Evolutionary conservation across 305 asterid genomes (phyloP).

Genomic region (Plantago rigida): DNA sequence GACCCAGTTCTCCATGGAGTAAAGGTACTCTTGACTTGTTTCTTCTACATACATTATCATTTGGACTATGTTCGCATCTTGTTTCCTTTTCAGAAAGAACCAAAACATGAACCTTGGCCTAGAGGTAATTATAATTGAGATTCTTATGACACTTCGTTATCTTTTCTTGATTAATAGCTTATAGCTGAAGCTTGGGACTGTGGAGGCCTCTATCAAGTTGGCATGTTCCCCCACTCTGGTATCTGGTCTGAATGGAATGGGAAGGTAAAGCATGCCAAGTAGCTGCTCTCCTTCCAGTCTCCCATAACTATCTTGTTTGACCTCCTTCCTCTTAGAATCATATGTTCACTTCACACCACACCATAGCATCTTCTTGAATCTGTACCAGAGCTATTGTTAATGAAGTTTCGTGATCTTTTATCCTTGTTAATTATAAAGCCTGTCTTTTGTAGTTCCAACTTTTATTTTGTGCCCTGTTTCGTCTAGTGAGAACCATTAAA

Average conservation of each 20-base stretch:
- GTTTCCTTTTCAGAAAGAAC: conserved; percentile 6
- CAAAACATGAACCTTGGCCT: conserved; percentile 7
- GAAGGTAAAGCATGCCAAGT: conserved; percentile 42
- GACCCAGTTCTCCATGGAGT: conserved; percentile 86
- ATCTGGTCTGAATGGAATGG: conserved; percentile 99
- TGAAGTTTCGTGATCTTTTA: too few relatives aligned
- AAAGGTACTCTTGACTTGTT: conserved; percentile 44
- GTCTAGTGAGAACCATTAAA: too few relatives aligned
- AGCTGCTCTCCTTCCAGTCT: too few relatives aligned
- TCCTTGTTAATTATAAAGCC: too few relatives aligned
- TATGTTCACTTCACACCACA: too few relatives aligned
- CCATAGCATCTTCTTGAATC: too few relatives aligned
- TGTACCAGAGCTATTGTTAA: too few relatives aligned
- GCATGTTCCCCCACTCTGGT: conserved; percentile 90
- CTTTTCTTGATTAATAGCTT: conserved; percentile 43
- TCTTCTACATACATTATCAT: conserved; percentile 17
- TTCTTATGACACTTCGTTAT: conserved; percentile 1
- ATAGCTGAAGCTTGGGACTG: conserved; percentile 99
- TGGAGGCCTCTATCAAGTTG: conserved; percentile 99
- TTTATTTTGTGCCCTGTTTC: too few relatives aligned
- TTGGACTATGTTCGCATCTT: conserved; percentile 9
- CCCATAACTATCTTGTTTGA: too few relatives aligned
- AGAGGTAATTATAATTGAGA: background rate
- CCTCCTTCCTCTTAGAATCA: too few relatives aligned
- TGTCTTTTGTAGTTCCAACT: too few relatives aligned